phyloP scores from a whole-genome alignment of 148 eudicot genomes.

The Rhododendron ferrugineum region DNA sequence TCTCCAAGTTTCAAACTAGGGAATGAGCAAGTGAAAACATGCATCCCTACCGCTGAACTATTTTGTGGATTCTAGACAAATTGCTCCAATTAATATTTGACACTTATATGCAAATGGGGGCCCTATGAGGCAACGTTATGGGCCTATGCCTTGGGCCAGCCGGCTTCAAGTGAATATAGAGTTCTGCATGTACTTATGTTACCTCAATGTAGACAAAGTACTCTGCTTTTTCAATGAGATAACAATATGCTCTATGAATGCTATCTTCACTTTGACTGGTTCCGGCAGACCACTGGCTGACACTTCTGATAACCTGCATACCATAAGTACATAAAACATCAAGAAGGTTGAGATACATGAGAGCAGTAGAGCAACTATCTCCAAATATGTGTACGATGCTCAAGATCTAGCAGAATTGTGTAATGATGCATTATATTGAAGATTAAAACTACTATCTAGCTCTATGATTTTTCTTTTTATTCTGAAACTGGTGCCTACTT shows the following conservation, averaged over 20 bases:
- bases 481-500: neutral
- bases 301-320: conserved; percentile 85
- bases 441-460: neutral
- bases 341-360: neutral
- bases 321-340: conserved; percentile 5
- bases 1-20: neutral
- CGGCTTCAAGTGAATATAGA: conserved; percentile 3
- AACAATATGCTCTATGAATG: conserved; percentile 89
- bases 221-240: conserved; percentile 91
- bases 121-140: neutral
- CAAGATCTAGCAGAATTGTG: neutral
- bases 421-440: neutral
- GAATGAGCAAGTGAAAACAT: neutral
- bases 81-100: neutral
- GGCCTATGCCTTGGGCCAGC: neutral
- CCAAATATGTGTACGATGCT: neutral
- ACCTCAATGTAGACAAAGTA: conserved; percentile 94
- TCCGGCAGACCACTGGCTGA: conserved; percentile 99
- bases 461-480: neutral
- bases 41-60: neutral
- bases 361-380: neutral
- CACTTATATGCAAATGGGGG: neutral
- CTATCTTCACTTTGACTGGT: conserved; percentile 95
- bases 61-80: neutral
- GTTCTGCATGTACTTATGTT: conserved; percentile 6